Evolutionary conservation across 192 early-diverging fungal genomes (phyloP).

Genomic region (Geosiphon pyriformis): DNA sequence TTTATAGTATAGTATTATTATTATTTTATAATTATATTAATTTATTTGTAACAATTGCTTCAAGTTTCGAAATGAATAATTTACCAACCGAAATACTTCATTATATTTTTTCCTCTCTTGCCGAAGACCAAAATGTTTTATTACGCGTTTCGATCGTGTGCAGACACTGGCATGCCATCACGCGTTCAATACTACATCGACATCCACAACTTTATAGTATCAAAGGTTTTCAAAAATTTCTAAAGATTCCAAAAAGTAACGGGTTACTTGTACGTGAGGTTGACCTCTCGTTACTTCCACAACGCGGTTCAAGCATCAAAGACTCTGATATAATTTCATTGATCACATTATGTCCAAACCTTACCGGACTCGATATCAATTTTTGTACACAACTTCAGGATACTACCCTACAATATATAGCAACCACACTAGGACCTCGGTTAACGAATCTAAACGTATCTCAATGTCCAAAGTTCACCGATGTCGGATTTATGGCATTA

Average conservation of each 20-base stretch:
- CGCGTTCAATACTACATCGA: neutral
- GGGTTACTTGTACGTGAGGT: slow-evolving; percentile 10
- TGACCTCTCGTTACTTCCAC: slow-evolving; percentile 3
- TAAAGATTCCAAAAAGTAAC: neutral
- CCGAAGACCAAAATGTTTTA: slow-evolving; percentile 5
- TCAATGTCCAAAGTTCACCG: slow-evolving; percentile 11
- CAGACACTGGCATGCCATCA: neutral
- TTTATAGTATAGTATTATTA: too few species aligned
- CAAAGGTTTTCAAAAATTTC: slow-evolving; percentile 1
- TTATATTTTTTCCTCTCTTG: neutral
- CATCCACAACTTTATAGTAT: neutral
- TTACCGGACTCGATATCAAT: slow-evolving; percentile 17
- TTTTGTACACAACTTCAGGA: neutral
- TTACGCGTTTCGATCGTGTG: neutral
- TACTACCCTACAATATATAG: neutral
- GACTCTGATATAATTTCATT: slow-evolving; percentile 8
- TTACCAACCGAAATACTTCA: slow-evolving; percentile 10
- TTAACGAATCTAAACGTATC: slow-evolving; percentile 5
- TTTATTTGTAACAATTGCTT: too few species aligned
- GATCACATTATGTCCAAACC: slow-evolving; percentile 10
- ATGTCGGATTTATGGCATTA: neutral
- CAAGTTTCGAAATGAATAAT: too few species aligned
- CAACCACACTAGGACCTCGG: neutral
- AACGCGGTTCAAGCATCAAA: slow-evolving; percentile 2
- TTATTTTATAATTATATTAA: too few species aligned